Evolutionary conservation across 2,329 filamentous ascomycete genomes (phyloP).

Genomic region (Graphium sp.): DNA sequence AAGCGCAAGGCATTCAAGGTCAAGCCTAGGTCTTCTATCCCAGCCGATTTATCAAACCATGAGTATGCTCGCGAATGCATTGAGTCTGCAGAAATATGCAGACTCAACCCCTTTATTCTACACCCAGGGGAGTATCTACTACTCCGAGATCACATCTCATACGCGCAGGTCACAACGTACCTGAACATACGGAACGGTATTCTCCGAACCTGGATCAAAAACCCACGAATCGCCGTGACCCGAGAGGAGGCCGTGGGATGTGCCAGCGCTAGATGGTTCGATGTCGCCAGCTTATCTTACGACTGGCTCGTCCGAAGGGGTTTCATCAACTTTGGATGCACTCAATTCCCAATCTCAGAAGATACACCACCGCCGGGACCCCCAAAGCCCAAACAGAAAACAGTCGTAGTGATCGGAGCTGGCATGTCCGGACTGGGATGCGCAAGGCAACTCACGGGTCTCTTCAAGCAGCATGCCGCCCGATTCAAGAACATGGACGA

Average conservation of each 20-base stretch:
- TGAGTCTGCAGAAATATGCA: constrained; percentile 72
- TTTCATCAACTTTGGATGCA: constrained; percentile 93
- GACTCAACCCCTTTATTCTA: constrained; percentile 76
- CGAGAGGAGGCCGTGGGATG: constrained; percentile 80
- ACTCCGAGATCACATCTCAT: constrained; percentile 66
- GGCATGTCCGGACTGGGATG: constrained; percentile 90
- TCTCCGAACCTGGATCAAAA: constrained; percentile 73
- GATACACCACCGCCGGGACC: constrained; percentile 19
- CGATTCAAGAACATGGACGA: constrained; percentile 49
- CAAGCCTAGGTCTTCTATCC: constrained; percentile 69
- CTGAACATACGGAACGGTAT: constrained; percentile 94
- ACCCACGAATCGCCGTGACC: constrained; percentile 67
- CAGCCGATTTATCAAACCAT: constrained; percentile 49
- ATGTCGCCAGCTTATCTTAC: constrained; percentile 73
- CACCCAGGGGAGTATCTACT: constrained; percentile 73
- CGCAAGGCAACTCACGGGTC: constrained; percentile 75
- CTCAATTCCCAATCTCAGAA: constrained; percentile 44
- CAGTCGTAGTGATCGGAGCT: constrained; percentile 74
- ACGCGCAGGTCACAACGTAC: constrained; percentile 84
- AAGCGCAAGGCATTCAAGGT: constrained; percentile 29
- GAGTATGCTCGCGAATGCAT: constrained; percentile 90
- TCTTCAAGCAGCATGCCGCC: constrained; percentile 66
- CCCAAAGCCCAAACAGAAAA: constrained; percentile 36
- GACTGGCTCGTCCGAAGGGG: constrained; percentile 83
- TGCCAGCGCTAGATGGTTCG: constrained; percentile 77